Conservation (phyloP, 1,139 yeast species). For the Sugiyamaella sp. region DNA sequence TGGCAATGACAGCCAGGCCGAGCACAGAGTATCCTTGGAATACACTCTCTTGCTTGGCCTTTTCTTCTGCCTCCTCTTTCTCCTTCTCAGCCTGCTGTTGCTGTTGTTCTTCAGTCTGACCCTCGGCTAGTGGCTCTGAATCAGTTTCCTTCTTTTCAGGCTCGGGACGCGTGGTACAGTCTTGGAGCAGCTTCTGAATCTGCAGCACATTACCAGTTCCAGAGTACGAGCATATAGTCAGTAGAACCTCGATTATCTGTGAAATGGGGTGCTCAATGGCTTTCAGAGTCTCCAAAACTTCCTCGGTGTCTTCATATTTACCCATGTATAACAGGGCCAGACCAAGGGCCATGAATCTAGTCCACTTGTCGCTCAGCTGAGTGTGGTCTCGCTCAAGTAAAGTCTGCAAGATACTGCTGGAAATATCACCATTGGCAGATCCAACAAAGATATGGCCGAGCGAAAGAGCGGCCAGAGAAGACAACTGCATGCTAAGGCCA, state of each 20-base stretch:
- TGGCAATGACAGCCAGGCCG: slow-evolving; percentile 91
- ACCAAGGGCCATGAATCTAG: slow-evolving; percentile 88
- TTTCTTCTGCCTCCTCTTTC: slow-evolving; percentile 41
- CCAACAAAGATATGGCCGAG: slow-evolving; percentile 96
- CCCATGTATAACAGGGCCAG: slow-evolving; percentile 92
- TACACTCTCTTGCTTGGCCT: slow-evolving; percentile 57
- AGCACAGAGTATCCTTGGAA: slow-evolving; percentile 89
- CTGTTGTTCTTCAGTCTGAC: slow-evolving; percentile 32
- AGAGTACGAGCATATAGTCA: slow-evolving; percentile 92
- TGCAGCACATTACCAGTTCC: slow-evolving; percentile 98
- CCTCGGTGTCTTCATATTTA: slow-evolving; percentile 93
- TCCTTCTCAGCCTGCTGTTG: slow-evolving; percentile 25
- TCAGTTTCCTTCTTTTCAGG: slow-evolving; percentile 49
- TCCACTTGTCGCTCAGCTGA: slow-evolving; percentile 84
- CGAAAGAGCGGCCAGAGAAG: slow-evolving; percentile 86
- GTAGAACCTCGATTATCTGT: slow-evolving; percentile 84
- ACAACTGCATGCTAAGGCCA: slow-evolving; percentile 71
- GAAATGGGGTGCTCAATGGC: slow-evolving; percentile 96
- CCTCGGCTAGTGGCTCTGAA: slow-evolving; percentile 32
- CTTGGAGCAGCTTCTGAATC: slow-evolving; percentile 86
- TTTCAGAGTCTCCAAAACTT: slow-evolving; percentile 88
- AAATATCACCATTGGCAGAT: slow-evolving; percentile 91
- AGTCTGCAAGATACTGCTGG: slow-evolving; percentile 87
- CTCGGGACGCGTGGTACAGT: slow-evolving; percentile 64
- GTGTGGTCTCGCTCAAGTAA: slow-evolving; percentile 79